phyloP scores from a whole-genome alignment of 2,329 filamentous ascomycete genomes.

The Ploettnerulaceae sp. region DNA sequence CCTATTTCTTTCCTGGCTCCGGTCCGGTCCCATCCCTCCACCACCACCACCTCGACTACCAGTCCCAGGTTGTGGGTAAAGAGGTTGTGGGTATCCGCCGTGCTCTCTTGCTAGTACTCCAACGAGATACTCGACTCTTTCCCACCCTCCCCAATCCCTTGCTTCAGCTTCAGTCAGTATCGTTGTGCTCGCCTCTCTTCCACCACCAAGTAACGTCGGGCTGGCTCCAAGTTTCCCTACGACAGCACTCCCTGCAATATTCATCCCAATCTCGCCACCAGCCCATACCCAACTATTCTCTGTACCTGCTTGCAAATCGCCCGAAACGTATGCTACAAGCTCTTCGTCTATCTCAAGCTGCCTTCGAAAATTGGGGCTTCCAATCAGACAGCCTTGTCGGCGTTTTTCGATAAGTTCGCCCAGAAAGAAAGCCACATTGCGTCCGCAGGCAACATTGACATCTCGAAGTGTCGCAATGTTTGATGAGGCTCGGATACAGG shows the following conservation, averaged over 20 bases:
- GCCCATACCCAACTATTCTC: conserved; percentile 83
- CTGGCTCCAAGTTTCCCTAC: conserved; percentile 12
- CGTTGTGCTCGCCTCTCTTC: conserved; percentile 39
- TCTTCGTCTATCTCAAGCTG: conserved; percentile 63
- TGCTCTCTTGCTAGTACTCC: conserved; percentile 43
- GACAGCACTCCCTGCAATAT: conserved; percentile 18
- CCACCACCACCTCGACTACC: conserved; percentile 8
- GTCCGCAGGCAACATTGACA: conserved; percentile 72
- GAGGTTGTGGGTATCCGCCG: conserved; percentile 16
- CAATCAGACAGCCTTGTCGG: conserved; percentile 37
- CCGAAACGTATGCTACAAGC: conserved; percentile 78
- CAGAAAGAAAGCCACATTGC: conserved; percentile 78
- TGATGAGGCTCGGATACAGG: conserved; percentile 66
- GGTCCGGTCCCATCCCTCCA: conserved; percentile 6
- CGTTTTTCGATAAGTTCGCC: conserved; percentile 56
- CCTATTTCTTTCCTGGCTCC: conserved; percentile 9
- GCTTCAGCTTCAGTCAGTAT: conserved; percentile 51
- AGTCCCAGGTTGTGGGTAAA: conserved; percentile 12
- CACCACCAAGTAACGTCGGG: conserved; percentile 24
- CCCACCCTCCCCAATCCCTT: conserved; percentile 77
- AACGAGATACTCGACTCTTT: conserved; percentile 61
- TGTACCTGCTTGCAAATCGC: conserved; percentile 75
- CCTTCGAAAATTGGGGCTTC: conserved; percentile 16
- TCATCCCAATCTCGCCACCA: conserved; percentile 48
- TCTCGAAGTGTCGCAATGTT: conserved; percentile 67